Evolutionary conservation across 192 early-diverging fungal species (phyloP).

Genomic region (Coemansia umbellata): DNA sequence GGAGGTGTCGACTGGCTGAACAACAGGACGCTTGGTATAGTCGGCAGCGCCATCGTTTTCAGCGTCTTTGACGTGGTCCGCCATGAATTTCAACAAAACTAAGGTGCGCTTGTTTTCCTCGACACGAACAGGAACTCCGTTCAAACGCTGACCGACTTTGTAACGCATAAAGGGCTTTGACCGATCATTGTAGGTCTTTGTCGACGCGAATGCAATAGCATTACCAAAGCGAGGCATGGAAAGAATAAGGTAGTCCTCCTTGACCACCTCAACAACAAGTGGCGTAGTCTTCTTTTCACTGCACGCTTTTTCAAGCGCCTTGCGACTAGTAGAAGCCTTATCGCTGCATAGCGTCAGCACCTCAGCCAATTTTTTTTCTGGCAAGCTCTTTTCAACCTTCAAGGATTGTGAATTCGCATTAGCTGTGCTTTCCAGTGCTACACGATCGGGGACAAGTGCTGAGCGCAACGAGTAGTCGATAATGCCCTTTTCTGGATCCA

Average conservation of each 20-base stretch:
- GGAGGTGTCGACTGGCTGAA: slow-evolving; percentile 42
- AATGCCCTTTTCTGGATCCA: slow-evolving; percentile 60
- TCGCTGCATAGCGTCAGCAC: not conserved
- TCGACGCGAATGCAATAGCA: slow-evolving; percentile 55
- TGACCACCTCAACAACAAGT: slow-evolving; percentile 67
- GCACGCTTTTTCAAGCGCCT: slow-evolving; percentile 33
- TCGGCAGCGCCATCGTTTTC: not conserved
- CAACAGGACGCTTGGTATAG: slow-evolving; percentile 16
- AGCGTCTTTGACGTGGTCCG: not conserved
- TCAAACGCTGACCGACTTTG: slow-evolving; percentile 57
- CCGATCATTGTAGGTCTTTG: slow-evolving; percentile 59
- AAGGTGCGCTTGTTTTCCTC: slow-evolving; percentile 39
- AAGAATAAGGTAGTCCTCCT: slow-evolving; percentile 73
- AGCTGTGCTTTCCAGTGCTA: slow-evolving; percentile 27
- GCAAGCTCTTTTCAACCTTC: too few species aligned
- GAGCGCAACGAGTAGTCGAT: slow-evolving; percentile 61
- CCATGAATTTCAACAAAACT: slow-evolving; percentile 7
- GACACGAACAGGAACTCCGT: slow-evolving; percentile 40
- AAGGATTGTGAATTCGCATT: not conserved
- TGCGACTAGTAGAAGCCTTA: slow-evolving; percentile 14
- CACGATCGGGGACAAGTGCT: slow-evolving; percentile 19
- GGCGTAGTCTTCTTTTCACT: slow-evolving; percentile 36
- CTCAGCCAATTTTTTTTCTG: too few species aligned
- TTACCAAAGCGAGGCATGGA: slow-evolving; percentile 58
- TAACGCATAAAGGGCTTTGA: slow-evolving; percentile 60